phyloP scores from a whole-genome alignment of 148 eudicot genomes.

The Selenicereus undatus region DNA sequence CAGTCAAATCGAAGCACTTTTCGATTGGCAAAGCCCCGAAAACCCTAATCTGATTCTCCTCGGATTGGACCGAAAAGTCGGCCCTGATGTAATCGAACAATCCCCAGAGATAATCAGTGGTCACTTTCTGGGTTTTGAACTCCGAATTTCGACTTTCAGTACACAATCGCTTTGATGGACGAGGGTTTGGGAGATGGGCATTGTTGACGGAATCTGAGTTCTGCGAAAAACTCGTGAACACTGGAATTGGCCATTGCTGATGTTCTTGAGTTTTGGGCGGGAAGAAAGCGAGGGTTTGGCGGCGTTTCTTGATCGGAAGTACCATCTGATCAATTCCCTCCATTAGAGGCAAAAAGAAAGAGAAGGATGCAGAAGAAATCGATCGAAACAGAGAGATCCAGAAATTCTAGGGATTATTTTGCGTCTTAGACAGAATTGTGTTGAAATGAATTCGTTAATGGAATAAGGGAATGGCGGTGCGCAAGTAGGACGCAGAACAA shows the following conservation, averaged over 20 bases:
- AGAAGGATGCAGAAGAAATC: background rate
- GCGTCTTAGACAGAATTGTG: background rate
- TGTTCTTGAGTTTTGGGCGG: background rate
- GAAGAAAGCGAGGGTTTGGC: background rate
- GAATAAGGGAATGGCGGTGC: background rate
- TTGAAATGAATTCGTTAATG: background rate
- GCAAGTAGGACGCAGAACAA: background rate
- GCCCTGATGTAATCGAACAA: background rate
- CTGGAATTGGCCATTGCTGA: background rate
- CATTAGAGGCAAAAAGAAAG: background rate
- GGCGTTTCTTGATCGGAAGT: background rate
- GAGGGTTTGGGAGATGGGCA: background rate
- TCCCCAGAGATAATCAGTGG: background rate
- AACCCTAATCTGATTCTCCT: background rate
- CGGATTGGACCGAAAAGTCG: background rate
- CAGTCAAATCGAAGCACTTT: background rate
- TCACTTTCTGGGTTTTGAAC: background rate
- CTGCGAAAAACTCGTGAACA: background rate
- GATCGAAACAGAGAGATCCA: background rate
- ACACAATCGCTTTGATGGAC: background rate
- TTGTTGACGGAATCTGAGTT: background rate
- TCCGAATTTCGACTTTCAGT: background rate
- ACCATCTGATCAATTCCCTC: background rate
- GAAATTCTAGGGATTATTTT: background rate
- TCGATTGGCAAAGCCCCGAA: background rate